These are phyloP conservation scores for Micractinium sp. DNA, from an alignment of 139 green algal species.

Conservation along the genomic window DNA sequence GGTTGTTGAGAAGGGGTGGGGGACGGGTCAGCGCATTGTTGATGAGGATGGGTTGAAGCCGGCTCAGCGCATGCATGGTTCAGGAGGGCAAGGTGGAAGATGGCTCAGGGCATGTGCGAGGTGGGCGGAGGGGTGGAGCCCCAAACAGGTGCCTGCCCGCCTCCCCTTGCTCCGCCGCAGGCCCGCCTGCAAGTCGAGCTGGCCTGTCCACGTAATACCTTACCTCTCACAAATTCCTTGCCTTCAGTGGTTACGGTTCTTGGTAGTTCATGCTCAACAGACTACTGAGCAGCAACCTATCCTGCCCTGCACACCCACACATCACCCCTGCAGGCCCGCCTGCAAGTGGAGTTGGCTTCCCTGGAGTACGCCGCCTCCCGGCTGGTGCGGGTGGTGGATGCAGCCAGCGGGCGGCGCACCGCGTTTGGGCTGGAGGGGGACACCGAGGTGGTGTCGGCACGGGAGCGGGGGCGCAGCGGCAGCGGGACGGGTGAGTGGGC, in stretches of 20 bases:
- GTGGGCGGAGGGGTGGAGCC: too few relatives aligned
- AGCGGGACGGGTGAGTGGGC: constrained; percentile 1
- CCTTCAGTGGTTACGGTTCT: too few relatives aligned
- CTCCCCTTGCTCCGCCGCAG: neutral
- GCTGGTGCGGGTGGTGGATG: constrained; percentile 56
- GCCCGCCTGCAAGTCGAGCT: constrained; percentile 64
- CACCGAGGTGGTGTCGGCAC: constrained; percentile 68
- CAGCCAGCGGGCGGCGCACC: constrained; percentile 16
- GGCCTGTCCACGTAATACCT: too few relatives aligned
- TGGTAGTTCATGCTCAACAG: too few relatives aligned
- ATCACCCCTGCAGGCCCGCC: neutral
- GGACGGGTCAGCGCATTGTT: too few relatives aligned
- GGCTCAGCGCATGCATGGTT: too few relatives aligned
- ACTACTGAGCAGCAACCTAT: too few relatives aligned
- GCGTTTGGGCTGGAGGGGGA: constrained; percentile 45
- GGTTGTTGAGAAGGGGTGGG: neutral
- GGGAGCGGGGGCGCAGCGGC: constrained; percentile 53
- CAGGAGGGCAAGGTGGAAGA: too few relatives aligned
- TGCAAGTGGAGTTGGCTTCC: constrained; percentile 71
- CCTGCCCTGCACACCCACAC: too few relatives aligned
- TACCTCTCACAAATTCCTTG: neutral
- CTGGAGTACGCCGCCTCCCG: constrained; percentile 61
- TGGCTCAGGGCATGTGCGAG: too few relatives aligned
- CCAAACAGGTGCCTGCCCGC: too few relatives aligned
- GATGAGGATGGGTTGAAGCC: too few relatives aligned